Evolutionary conservation across 306 rosid species (phyloP).

Genomic region (Cucurbita maxima): DNA sequence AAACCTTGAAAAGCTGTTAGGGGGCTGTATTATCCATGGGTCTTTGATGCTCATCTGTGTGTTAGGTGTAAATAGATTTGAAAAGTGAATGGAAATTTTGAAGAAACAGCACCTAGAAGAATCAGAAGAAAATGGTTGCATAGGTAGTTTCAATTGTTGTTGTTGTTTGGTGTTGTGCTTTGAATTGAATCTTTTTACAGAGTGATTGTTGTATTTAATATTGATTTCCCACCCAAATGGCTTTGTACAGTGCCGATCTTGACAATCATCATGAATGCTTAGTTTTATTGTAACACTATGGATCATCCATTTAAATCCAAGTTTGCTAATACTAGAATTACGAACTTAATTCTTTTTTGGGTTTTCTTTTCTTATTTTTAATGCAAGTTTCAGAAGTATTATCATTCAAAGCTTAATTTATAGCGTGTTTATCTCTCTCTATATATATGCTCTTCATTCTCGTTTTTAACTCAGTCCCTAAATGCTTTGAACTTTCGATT

Average conservation of each 20-base stretch:
- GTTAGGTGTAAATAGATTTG: constrained; percentile 1
- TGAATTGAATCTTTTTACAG: background rate
- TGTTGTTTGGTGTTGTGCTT: background rate
- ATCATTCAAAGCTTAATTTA: background rate
- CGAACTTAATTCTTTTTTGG: background rate
- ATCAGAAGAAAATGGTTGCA: background rate
- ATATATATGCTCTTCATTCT: background rate
- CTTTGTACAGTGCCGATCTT: constrained; percentile 4
- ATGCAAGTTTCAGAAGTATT: background rate
- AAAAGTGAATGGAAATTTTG: background rate
- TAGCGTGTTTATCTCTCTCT: background rate
- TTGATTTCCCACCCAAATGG: constrained; percentile 1
- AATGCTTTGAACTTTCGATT: too few species aligned
- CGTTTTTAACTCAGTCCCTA: too few species aligned
- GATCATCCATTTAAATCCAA: background rate
- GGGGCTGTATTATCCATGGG: background rate
- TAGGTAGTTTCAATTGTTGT: background rate
- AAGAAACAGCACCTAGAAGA: background rate
- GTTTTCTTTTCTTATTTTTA: background rate
- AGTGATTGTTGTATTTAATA: background rate
- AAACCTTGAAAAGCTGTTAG: constrained; percentile 30
- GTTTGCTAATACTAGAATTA: background rate
- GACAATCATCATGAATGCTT: background rate
- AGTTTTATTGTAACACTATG: background rate
- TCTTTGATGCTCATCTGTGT: background rate